phyloP scores from a whole-genome alignment of 2,329 filamentous ascomycete species.

The Fusarium aywerte region DNA sequence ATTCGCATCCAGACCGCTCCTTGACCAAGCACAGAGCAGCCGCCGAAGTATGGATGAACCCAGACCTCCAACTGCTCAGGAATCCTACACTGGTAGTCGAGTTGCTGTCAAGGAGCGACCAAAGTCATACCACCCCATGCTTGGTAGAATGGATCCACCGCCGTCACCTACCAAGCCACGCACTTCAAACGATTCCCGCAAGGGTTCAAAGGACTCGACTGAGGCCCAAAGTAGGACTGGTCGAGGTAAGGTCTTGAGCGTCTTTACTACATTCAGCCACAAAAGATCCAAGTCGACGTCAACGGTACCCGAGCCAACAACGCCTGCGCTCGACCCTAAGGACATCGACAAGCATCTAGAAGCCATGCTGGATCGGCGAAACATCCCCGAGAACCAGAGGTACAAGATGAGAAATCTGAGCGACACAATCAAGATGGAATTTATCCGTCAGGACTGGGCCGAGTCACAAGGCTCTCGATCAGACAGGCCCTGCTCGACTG shows the following conservation, averaged over 20 bases:
- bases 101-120: conserved; percentile 57
- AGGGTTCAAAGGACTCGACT: conserved; percentile 46
- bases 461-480: conserved; percentile 67
- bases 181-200: conserved; percentile 39
- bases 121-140: conserved; percentile 60
- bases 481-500: conserved; percentile 58
- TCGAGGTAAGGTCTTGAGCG: conserved; percentile 54
- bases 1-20: conserved; percentile 59
- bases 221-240: conserved; percentile 52
- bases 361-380: conserved; percentile 80
- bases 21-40: conserved; percentile 34
- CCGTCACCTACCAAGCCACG: conserved; percentile 40
- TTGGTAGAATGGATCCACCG: conserved; percentile 37
- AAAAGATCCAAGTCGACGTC: conserved; percentile 53
- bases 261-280: conserved; percentile 54
- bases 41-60: conserved; percentile 44
- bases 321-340: conserved; percentile 62
- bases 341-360: conserved; percentile 69
- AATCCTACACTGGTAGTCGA: conserved; percentile 33
- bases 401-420: conserved; percentile 94
- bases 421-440: conserved; percentile 92
- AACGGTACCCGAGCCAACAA: conserved; percentile 53
- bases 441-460: conserved; percentile 88
- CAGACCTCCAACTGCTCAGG: conserved; percentile 35
- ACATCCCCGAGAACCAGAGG: conserved; percentile 92